phyloP scores from a whole-genome alignment of 768 basidiomycete genomes.

The Russula emetica region DNA sequence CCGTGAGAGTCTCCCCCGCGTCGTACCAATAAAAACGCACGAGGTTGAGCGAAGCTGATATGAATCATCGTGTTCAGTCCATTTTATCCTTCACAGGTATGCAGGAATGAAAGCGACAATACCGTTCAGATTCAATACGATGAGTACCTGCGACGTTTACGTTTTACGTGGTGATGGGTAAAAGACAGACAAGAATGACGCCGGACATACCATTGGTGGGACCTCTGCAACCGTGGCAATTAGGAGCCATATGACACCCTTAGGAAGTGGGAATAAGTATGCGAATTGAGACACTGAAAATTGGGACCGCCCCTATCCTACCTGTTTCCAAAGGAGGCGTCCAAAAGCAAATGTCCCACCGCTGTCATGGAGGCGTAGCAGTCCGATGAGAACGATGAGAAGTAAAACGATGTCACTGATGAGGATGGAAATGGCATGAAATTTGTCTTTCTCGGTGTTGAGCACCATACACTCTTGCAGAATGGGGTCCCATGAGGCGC shows the following conservation, averaged over 20 bases:
- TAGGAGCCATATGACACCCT: slow-evolving; percentile 2
- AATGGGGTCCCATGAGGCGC: too few species aligned
- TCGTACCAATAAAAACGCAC: neutral
- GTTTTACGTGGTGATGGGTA: neutral
- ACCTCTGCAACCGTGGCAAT: neutral
- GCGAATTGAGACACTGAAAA: too few species aligned
- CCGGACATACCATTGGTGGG: neutral
- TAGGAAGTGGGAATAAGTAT: neutral
- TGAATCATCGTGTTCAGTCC: neutral
- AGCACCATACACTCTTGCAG: too few species aligned
- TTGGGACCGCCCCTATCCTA: too few species aligned
- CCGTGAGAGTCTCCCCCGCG: neutral
- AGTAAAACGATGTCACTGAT: too few species aligned
- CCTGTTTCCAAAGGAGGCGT: too few species aligned
- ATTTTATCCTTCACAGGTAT: neutral
- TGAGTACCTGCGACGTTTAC: neutral
- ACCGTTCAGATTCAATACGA: neutral
- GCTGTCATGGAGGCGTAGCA: too few species aligned
- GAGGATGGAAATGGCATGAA: too few species aligned
- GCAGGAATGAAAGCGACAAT: neutral
- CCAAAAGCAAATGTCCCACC: too few species aligned
- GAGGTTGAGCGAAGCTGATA: neutral
- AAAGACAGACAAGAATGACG: neutral
- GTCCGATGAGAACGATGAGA: too few species aligned
- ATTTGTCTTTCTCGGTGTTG: too few species aligned